Base-by-base conservation (phyloP, 2,329 filamentous ascomycete species). In the Trichothecium roseum region DNA sequence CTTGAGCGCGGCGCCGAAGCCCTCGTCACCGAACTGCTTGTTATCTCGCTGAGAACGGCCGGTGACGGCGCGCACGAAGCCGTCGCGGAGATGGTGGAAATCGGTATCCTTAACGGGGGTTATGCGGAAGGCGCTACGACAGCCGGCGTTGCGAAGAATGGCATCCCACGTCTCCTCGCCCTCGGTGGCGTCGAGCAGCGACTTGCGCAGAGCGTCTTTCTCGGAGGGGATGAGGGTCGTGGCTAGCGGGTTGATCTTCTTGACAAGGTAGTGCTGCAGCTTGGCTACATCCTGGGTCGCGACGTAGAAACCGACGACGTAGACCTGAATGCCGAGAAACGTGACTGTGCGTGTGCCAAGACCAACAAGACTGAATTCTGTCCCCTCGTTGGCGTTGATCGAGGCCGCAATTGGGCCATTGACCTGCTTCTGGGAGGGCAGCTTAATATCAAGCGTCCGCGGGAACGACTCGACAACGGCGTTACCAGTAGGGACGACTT, bases 21-120 rank as follows among this genome's bases (percentile, higher is more conserved):
- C 66, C 42, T 91, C 85, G 45, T 89, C 83, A 17, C 73, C 68
- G 54, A 75, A 68, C 2, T 60, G 59, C 24, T 63, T 60, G 28
- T 71, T 63, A 28, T 71, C 66, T 16, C 68, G 66, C 42, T 78
- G 69, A 3, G 81, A 80, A 24, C 82, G 76, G 8, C 74, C 80
- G 36, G 84, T 83, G 43, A 98, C 81, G 16, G 84, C 83, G 5
- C 87, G 75, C 40, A 95, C 84, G 64, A 88, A 93, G 1, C 84
- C 91, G 53, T 98, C 91, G 28, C 89, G 76, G 42, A 98, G 60
- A 56, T 98, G 91, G 45, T 81, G 77, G 59, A 95, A 96, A 58
- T 96, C 88, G 14, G 91, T 98, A 57, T 93, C 87, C 27, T 86
- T 72, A n/a, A 86, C 87, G 0, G 91, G 91, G 3, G 89, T 78